Evolutionary conservation across 768 basidiomycete genomes (phyloP), one percentile per base, ranked within the genome.

Genomic region (Panaeolus papilionaceus): DNA sequence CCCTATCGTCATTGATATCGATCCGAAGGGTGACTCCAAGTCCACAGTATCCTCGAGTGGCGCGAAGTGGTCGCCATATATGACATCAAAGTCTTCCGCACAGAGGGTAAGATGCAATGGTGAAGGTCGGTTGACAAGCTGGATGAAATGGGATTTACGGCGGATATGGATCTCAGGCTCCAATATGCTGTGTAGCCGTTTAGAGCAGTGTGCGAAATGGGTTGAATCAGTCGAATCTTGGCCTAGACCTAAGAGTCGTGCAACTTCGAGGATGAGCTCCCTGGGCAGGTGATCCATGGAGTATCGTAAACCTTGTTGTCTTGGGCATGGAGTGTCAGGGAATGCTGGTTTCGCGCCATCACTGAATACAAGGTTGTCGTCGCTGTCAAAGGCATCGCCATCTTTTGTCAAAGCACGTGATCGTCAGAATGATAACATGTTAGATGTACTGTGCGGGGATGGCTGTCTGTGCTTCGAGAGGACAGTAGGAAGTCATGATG

Each of bases 351-450:
- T 58, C 54, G 28, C 26, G n/a, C 54, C 49, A 58, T 58, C 54
- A 58, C 12, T 33, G 54, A 33, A 58, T 18, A 58, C 26, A 7
- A n/a, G 28, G 33, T 58, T 38, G 5, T 58, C 26, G 54, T 66
- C 54, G 23, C 38, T 66, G 54, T 66, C 65, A 51, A 61, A 4
- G 65, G 61, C 65, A 66, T 61, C 47, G 12, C 42, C 54, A 66
- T 54, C 16, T 26, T 44, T 58, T 14, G 28, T 37, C 54, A 28
- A 16, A 23, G 16, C 54, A 58, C 54, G 54, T 58, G 54, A 58
- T 37, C 28, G 54, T 33, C 28, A 28, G 33, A 3, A 58, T 58
- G 54, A 58, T 33, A 58, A 18, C 12, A 51, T 33, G 54, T 16
- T 16, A 26, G 33, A 33, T 10, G 54, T 58, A 37, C 12, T 58